A percentile compares a stretch with the other conserved stretches of the same genome.
Evolutionary conservation across 225 moss, liverwort and hornwort genomes (phyloP).

Genomic region (Lunularia cruciata): DNA sequence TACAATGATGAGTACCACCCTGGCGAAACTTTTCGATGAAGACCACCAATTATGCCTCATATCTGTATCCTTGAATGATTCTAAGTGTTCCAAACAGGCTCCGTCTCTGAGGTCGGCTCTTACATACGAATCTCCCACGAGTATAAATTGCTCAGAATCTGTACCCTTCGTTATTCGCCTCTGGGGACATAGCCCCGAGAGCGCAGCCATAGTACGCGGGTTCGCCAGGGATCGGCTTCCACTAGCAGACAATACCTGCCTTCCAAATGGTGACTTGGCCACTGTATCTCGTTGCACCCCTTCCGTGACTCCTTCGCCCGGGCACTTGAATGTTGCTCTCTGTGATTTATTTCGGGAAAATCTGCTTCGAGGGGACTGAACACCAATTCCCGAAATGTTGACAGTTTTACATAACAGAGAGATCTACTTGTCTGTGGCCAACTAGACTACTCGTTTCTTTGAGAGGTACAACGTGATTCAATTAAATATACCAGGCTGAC

Average conservation of each 20-base stretch:
- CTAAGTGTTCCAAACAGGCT: constrained; percentile 44
- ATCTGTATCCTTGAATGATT: constrained; percentile 70
- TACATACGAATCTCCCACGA: constrained; percentile 30
- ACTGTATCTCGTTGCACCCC: constrained; percentile 15
- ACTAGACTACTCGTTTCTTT: background rate
- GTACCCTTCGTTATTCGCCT: constrained; percentile 40
- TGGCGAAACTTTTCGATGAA: constrained; percentile 51
- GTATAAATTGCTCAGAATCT: constrained; percentile 46
- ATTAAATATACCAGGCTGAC: background rate
- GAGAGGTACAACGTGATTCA: background rate
- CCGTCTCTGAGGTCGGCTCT: constrained; percentile 30
- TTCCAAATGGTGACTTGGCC: constrained; percentile 22
- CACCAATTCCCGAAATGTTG: constrained; percentile 28
- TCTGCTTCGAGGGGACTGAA: constrained; percentile 24
- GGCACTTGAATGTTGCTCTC: constrained; percentile 19
- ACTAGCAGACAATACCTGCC: constrained; percentile 7
- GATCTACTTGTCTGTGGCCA: background rate
- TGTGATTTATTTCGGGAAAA: constrained; percentile 26
- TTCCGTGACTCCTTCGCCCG: constrained; percentile 21
- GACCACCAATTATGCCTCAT: constrained; percentile 64
- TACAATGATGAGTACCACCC: constrained; percentile 53
- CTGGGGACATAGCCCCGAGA: constrained; percentile 52
- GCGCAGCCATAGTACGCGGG: constrained; percentile 42
- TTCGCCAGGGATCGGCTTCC: constrained; percentile 25
- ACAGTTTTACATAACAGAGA: constrained; percentile 7